phyloP scores from a whole-genome alignment of 176 grass and related monocot genomes.

The Eragrostis nindensis region DNA sequence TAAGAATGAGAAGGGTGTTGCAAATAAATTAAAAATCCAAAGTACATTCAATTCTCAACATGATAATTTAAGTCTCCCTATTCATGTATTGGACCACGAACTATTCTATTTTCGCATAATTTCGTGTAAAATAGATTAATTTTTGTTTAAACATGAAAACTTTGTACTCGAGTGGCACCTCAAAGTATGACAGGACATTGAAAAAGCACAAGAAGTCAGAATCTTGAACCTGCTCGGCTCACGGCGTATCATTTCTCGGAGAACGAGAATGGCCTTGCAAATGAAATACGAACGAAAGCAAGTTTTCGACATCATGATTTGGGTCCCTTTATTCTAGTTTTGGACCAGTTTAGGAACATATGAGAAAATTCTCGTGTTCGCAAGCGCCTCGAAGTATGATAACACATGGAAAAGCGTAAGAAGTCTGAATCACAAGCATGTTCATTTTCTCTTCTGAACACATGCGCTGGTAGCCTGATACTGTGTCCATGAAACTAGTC shows the following conservation, averaged over 20 bases:
- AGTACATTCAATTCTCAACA: background rate
- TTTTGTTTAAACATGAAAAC: background rate
- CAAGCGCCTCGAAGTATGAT: background rate
- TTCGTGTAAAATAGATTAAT: background rate
- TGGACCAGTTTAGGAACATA: background rate
- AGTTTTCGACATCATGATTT: background rate
- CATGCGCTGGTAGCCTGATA: background rate
- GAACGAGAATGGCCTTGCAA: background rate
- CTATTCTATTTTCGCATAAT: background rate
- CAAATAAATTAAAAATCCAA: background rate
- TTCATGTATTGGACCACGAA: background rate
- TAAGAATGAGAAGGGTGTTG: no score
- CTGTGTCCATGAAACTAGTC: background rate
- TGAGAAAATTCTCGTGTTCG: no score
- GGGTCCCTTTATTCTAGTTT: background rate
- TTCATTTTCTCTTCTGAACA: background rate
- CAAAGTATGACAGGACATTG: background rate
- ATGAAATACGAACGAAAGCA: background rate
- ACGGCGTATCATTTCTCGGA: background rate
- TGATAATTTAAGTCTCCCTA: background rate
- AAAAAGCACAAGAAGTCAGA: background rate
- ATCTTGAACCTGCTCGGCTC: background rate
- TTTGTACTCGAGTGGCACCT: background rate
- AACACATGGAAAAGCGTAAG: background rate
- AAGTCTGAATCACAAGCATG: background rate